Base-by-base conservation (phyloP, 164 flowering plant genomes). In the Nymphaea thermarum region DNA sequence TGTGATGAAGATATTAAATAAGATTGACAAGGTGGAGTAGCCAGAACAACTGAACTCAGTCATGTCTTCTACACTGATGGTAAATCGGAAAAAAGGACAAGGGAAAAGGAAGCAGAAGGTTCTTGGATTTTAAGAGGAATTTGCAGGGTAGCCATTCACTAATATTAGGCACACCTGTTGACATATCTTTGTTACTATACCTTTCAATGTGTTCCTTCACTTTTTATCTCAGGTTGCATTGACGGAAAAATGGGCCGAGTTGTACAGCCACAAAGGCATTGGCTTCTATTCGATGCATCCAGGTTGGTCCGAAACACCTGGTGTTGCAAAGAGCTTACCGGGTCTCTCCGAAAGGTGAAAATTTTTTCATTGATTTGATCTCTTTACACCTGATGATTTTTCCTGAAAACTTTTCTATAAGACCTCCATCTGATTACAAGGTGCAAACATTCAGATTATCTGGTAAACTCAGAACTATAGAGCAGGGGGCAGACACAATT, bases 271-370 rank as follows among this genome's bases (percentile, higher is more conserved):
- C 71, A 89, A 75, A 78, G 96, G 97, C 45, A 83, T 91, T 53
- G 85, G 89, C 16, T 93, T 93, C 85, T 93, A 89, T 77, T 83
- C 91, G 5, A 93, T 88, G 98, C 98, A 93, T 76, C 98, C 98
- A 10, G 98, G 97, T 64, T 91, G 98, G 97, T 91, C 95, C 45
- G 95, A 85, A 74, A 93, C 97, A 57, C 91, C 98, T 10, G 97
- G 97, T n/a, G 93, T 91, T 10, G 78, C 88, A 8, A 85, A 76
- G 68, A 86, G 90, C 72, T 72, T 91, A 73, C 97, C 97, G 5
- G 70, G 65, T 63, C 86, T 93, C 75, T 75, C 83, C 43, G 71
- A 88, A 78, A n/a, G 68, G 98, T 45, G 53, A 87, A 81, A 68
- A 85, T 16, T 51, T 47, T 41, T 60, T 47, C 61, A 8, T 6